These are phyloP conservation scores for Thermochaetoides dissita DNA, from an alignment of 2,329 filamentous ascomycete species.

Conservation along the genomic window DNA sequence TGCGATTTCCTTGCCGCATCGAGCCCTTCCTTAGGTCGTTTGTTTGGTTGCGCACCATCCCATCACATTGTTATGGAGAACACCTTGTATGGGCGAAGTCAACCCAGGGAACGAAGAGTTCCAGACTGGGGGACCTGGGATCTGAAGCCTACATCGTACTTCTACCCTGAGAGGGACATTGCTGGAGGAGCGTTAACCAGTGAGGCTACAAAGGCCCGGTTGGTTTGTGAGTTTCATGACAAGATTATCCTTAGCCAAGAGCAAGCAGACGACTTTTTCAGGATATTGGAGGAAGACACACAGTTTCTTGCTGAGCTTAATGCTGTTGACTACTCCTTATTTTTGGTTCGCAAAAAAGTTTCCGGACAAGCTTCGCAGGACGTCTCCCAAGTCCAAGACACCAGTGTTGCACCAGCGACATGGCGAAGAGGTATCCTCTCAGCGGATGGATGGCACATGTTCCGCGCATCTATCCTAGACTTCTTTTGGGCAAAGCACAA, in stretches of 20 bases:
- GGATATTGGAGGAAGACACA: slow-evolving; percentile 46
- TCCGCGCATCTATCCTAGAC: slow-evolving; percentile 54
- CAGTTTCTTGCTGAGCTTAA: slow-evolving; percentile 46
- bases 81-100: slow-evolving; percentile 45
- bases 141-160: slow-evolving; percentile 60
- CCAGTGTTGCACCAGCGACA: slow-evolving; percentile 23
- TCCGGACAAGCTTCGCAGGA: neutral
- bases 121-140: slow-evolving; percentile 57
- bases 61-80: slow-evolving; percentile 74
- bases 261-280: slow-evolving; percentile 42
- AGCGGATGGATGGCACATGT: slow-evolving; percentile 50
- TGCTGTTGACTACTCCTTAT: slow-evolving; percentile 63
- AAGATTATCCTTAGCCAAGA: slow-evolving; percentile 43
- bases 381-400: neutral
- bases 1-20: slow-evolving; percentile 52
- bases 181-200: slow-evolving; percentile 48
- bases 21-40: slow-evolving; percentile 41
- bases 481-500: slow-evolving; percentile 72
- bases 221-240: slow-evolving; percentile 55
- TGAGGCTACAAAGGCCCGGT: slow-evolving; percentile 48
- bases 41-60: slow-evolving; percentile 47
- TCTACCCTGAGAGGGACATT: slow-evolving; percentile 62
- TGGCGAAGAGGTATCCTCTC: slow-evolving; percentile 52
- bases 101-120: slow-evolving; percentile 21
- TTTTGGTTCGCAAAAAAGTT: slow-evolving; percentile 40